phyloP scores from a whole-genome alignment of 495 filamentous ascomycete species.

The Aspergillus olivimuriae region DNA sequence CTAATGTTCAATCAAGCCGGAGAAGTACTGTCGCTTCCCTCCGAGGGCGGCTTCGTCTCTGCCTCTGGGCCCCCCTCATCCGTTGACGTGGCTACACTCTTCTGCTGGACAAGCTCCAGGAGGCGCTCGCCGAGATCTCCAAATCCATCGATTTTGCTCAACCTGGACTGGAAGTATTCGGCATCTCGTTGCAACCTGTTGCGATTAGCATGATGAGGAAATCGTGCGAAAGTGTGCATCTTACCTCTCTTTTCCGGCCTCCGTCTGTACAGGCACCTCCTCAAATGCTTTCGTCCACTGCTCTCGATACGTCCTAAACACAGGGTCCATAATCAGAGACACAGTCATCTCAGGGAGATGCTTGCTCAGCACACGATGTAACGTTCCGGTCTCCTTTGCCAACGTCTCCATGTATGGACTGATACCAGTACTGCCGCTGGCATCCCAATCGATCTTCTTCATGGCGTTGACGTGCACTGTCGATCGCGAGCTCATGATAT shows the following conservation, averaged over 20 bases:
- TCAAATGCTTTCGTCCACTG: constrained; percentile 73
- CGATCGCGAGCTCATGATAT: constrained; percentile 86
- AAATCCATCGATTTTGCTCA: constrained; percentile 77
- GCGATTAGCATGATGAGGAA: constrained; percentile 10
- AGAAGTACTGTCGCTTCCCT: not conserved
- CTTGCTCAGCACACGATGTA: constrained; percentile 82
- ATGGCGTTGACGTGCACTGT: constrained; percentile 65
- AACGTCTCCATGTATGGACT: constrained; percentile 88
- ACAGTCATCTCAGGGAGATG: constrained; percentile 77
- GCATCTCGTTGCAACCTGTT: constrained; percentile 74
- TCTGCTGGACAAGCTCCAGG: constrained; percentile 59
- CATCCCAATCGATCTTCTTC: constrained; percentile 71
- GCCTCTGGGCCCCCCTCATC: constrained; percentile 1
- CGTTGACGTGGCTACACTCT: constrained; percentile 36
- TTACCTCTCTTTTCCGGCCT: constrained; percentile 67
- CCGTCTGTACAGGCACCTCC: constrained; percentile 58
- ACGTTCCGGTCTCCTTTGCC: constrained; percentile 77
- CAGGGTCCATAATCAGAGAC: constrained; percentile 79
- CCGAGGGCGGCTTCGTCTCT: constrained; percentile 1
- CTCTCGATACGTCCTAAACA: constrained; percentile 80
- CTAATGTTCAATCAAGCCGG: not conserved
- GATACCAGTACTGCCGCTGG: constrained; percentile 28
- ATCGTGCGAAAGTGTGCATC: constrained; percentile 13
- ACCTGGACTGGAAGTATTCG: constrained; percentile 63
- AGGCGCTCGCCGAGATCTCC: constrained; percentile 63